These are phyloP conservation scores for Helianthus tuberosus DNA, from an alignment of 129 eudicot genomes.

Conservation along the genomic window DNA sequence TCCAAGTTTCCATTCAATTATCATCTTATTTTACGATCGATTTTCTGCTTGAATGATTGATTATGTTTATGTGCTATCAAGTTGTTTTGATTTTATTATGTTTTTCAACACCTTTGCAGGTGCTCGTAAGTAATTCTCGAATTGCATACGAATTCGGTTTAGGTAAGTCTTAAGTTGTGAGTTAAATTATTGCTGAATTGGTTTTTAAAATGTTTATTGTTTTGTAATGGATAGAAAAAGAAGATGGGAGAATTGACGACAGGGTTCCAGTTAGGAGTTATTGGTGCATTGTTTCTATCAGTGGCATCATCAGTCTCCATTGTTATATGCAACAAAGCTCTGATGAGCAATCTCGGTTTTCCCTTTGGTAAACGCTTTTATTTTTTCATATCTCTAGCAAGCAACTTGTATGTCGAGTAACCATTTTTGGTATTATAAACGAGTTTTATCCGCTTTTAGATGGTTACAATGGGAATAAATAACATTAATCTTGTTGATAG, in stretches of 20 bases:
- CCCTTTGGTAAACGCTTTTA: slow-evolving; percentile 62
- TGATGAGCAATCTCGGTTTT: slow-evolving; percentile 96
- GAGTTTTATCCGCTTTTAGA: neutral
- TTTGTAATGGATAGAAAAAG: neutral
- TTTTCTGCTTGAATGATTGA: neutral
- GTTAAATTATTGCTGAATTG: neutral
- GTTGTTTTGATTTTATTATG: neutral
- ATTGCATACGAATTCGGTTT: slow-evolving; percentile 10
- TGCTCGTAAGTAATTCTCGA: neutral
- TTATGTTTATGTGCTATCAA: neutral
- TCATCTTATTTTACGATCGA: neutral
- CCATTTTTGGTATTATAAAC: slow-evolving; percentile 8
- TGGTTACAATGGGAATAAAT: neutral
- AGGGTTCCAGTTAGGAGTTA: slow-evolving; percentile 77
- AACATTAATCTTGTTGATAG: slow-evolving; percentile 3
- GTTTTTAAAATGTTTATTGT: neutral
- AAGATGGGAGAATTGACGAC: slow-evolving; percentile 84
- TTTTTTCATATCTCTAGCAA: slow-evolving; percentile 1
- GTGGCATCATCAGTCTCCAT: slow-evolving; percentile 97
- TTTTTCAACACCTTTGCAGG: slow-evolving; percentile 11
- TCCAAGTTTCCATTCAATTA: slow-evolving; percentile 10
- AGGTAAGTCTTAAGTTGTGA: slow-evolving; percentile 9
- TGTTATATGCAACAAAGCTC: slow-evolving; percentile 94
- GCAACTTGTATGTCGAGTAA: slow-evolving; percentile 26
- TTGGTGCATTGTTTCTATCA: slow-evolving; percentile 89